Evolutionary conservation across 352 stramenopile genomes (phyloP).

Genomic region (Thraustochytrium striatum): DNA sequence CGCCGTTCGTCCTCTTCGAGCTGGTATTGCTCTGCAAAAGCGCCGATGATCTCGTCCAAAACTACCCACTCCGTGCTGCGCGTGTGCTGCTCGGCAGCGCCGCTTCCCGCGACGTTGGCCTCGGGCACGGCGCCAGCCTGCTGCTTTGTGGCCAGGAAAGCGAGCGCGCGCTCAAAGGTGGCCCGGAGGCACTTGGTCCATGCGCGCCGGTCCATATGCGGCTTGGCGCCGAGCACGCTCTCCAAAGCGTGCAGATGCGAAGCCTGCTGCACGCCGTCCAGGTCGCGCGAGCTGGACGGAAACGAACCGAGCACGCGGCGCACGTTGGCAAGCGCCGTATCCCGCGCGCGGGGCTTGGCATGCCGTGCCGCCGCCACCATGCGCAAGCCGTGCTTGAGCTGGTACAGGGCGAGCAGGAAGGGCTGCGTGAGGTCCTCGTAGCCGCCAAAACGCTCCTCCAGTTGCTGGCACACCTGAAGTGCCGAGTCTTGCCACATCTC

Average conservation of each 20-base stretch:
- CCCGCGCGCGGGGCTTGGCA: not conserved
- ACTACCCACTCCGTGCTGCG: not conserved
- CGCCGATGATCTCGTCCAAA: slow-evolving; percentile 63
- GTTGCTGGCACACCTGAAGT: not conserved
- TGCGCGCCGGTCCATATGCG: not conserved
- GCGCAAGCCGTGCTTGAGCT: slow-evolving; percentile 75
- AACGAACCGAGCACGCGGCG: slow-evolving; percentile 23
- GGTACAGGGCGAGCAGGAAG: slow-evolving; percentile 66
- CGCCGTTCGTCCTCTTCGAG: slow-evolving; percentile 40
- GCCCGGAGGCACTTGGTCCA: slow-evolving; percentile 13
- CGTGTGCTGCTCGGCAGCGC: slow-evolving; percentile 41
- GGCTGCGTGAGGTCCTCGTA: slow-evolving; percentile 78
- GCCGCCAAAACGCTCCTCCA: slow-evolving; percentile 66
- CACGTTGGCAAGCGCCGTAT: not conserved
- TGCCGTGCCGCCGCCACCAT: slow-evolving; percentile 57
- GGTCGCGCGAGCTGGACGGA: not conserved
- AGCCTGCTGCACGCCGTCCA: not conserved
- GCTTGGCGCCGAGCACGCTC: not conserved
- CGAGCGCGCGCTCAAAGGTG: not conserved
- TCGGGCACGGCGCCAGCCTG: not conserved
- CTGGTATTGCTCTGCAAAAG: slow-evolving; percentile 67
- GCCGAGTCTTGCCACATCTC: slow-evolving; percentile 13
- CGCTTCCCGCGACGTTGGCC: slow-evolving; percentile 48
- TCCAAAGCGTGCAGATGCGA: not conserved
- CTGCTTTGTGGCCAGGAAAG: not conserved